Conservation (phyloP, 306 rosid genomes). For the Medicago truncatula region DNA sequence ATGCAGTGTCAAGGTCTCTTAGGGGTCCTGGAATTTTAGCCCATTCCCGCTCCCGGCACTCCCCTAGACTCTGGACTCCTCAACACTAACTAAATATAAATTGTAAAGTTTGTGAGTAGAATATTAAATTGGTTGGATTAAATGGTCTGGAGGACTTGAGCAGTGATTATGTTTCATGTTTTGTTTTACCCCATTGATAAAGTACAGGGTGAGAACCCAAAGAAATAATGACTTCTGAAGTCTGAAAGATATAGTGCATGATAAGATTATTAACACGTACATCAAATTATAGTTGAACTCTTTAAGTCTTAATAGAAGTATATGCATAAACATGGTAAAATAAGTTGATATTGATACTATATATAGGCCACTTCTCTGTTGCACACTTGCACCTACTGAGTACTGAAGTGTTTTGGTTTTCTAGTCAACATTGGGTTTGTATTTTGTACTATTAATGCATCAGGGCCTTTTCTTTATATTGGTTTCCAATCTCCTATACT, state of each 20-base stretch:
- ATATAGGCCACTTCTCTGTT: neutral
- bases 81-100: too few relatives aligned
- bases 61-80: too few relatives aligned
- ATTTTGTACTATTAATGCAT: constrained; percentile 13
- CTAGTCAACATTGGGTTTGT: constrained; percentile 10
- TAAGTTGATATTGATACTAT: constrained; percentile 30
- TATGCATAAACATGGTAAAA: constrained; percentile 13
- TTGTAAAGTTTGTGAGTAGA: constrained; percentile 3
- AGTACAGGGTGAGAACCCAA: neutral
- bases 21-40: too few relatives aligned
- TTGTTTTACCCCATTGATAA: constrained; percentile 5
- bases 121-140: constrained; percentile 6
- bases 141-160: constrained; percentile 16
- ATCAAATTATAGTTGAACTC: constrained; percentile 12
- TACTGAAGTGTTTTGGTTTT: constrained; percentile 23
- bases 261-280: constrained; percentile 7
- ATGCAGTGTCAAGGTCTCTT: too few relatives aligned
- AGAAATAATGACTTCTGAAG: too few relatives aligned
- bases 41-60: too few relatives aligned
- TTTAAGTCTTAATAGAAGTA: constrained; percentile 13
- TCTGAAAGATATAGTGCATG: neutral
- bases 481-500: constrained; percentile 10
- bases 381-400: constrained; percentile 10
- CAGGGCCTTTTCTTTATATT: neutral
- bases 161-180: constrained; percentile 27